Evolutionary conservation across 139 green algal species (phyloP).

Genomic region (Pleodorina starrii): DNA sequence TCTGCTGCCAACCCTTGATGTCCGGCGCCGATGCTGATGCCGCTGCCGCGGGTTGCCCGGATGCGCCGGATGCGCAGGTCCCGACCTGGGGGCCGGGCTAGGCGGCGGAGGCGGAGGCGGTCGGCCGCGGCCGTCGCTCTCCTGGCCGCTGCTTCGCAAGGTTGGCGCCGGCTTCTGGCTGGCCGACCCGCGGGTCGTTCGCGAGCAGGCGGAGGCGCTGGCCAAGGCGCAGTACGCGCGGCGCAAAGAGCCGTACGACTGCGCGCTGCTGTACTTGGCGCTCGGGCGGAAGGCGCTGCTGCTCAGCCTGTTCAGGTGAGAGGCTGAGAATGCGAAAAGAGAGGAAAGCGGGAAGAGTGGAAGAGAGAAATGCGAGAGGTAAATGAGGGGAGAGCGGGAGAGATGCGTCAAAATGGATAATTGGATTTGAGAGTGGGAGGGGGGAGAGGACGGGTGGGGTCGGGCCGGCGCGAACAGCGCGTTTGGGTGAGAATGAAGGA

Average conservation of each 20-base stretch:
- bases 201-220: conserved; percentile 75
- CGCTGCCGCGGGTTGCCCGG: no score
- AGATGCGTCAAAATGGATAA: no score
- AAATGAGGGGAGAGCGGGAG: no score
- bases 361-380: neutral
- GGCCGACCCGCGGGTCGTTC: conserved; percentile 53
- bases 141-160: conserved; percentile 74
- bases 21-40: no score
- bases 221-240: conserved; percentile 79
- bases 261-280: conserved; percentile 86
- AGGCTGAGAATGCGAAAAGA: no score
- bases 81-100: neutral
- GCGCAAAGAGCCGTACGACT: conserved; percentile 82
- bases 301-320: conserved; percentile 78
- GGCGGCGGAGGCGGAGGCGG: no score
- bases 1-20: no score
- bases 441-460: no score
- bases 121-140: conserved; percentile 45
- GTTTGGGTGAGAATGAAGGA: no score
- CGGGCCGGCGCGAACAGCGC: no score
- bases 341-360: neutral
- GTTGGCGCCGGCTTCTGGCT: conserved; percentile 91
- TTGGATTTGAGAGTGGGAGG: no score
- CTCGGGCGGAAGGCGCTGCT: conserved; percentile 80
- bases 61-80: no score